A percentile compares a stretch with the other conserved stretches of the same genome.
Conservation (phyloP, 176 grass and related monocot species). For the Tuctoria greenei region DNA sequence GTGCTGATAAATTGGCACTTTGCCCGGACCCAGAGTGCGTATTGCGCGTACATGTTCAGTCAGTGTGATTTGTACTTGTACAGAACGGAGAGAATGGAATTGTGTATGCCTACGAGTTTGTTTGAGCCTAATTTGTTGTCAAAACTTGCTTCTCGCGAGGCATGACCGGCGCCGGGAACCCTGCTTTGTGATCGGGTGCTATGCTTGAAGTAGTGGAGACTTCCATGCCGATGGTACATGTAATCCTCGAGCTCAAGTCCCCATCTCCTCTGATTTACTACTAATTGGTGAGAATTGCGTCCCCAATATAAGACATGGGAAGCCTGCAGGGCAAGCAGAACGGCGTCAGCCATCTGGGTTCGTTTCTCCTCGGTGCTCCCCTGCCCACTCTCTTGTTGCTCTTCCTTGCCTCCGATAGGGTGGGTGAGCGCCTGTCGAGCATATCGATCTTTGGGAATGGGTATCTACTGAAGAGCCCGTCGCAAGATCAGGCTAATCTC, state of each 20-base stretch:
- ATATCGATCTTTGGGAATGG: neutral
- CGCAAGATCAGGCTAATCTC: neutral
- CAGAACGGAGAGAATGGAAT: neutral
- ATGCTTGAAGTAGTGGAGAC: too few species aligned
- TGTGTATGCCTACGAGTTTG: too few species aligned
- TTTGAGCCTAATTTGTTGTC: too few species aligned
- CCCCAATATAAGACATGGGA: neutral
- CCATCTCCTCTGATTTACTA: too few species aligned
- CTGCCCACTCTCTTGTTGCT: constrained; percentile 40
- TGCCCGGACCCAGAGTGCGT: neutral
- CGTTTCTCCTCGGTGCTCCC: constrained; percentile 48
- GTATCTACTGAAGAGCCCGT: neutral
- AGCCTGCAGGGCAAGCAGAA: constrained; percentile 5
- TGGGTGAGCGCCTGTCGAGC: constrained; percentile 19
- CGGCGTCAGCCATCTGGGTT: neutral
- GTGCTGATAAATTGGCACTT: too few species aligned
- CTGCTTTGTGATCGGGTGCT: too few species aligned
- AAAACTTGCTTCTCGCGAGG: neutral
- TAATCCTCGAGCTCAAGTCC: too few species aligned
- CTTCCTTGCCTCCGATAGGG: constrained; percentile 42
- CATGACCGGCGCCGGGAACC: neutral
- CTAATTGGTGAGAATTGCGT: too few species aligned
- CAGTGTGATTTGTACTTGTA: neutral
- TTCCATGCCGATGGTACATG: too few species aligned
- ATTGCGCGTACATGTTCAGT: neutral